Conservation (phyloP, 2,329 filamentous ascomycete genomes). For the Calonectria ilicicola region DNA sequence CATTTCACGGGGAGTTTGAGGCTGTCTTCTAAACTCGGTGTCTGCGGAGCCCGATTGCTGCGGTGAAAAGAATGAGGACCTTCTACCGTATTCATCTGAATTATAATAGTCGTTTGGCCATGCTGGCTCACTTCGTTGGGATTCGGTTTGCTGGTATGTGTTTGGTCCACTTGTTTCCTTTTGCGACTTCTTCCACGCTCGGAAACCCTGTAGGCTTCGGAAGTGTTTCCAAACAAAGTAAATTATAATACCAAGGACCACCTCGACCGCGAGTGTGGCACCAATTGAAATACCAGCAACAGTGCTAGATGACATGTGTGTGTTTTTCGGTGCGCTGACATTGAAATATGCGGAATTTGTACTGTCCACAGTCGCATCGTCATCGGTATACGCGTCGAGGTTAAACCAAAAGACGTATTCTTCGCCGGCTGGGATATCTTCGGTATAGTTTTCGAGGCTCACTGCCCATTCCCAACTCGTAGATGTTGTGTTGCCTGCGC, state of each 20-base stretch:
- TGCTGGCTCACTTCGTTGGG: background rate
- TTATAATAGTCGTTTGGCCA: background rate
- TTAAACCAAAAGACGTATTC: background rate
- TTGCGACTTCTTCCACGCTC: background rate
- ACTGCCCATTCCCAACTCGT: background rate
- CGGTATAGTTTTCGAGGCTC: background rate
- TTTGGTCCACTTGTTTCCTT: background rate
- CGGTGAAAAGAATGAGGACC: background rate
- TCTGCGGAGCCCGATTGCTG: background rate
- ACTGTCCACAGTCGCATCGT: background rate
- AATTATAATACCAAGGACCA: background rate
- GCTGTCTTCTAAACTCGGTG: background rate
- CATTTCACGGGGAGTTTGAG: background rate
- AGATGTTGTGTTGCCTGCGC: background rate
- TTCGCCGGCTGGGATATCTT: background rate
- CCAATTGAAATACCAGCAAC: background rate
- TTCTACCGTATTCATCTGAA: background rate
- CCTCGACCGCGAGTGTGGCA: background rate
- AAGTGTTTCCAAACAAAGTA: background rate
- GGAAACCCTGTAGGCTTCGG: background rate
- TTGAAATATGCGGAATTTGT: background rate
- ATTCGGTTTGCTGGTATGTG: background rate
- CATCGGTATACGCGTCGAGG: constrained; percentile 1
- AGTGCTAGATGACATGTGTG: background rate
- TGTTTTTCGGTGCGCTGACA: background rate